phyloP scores from a whole-genome alignment of 2,329 filamentous ascomycete species.

The Arthrobotrys entomopaga region DNA sequence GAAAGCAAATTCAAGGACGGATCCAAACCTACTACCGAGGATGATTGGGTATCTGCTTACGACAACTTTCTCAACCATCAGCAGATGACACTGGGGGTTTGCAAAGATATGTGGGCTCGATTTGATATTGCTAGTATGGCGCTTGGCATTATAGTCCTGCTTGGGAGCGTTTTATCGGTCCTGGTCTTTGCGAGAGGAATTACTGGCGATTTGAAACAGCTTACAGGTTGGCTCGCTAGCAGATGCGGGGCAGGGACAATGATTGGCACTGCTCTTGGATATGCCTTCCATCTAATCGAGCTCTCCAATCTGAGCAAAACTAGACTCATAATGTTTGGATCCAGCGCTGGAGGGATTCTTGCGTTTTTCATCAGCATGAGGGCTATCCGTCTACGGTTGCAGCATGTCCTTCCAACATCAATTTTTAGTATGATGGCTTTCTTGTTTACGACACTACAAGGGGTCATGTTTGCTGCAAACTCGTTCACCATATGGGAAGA shows the following conservation, averaged over 20 bases:
- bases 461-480: conserved; percentile 94
- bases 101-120: conserved; percentile 86
- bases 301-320: conserved; percentile 42
- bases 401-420: conserved; percentile 73
- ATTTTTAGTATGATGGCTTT: conserved; percentile 90
- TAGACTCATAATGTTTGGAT: conserved; percentile 62
- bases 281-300: conserved; percentile 28
- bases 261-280: conserved; percentile 61
- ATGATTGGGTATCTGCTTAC: conserved; percentile 62
- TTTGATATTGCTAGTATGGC: conserved; percentile 91
- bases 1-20: conserved; percentile 64
- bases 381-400: conserved; percentile 61
- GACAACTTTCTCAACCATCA: conserved; percentile 78
- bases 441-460: conserved; percentile 83
- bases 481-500: conserved; percentile 99
- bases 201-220: conserved; percentile 66
- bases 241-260: conserved; percentile 66
- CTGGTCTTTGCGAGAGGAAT: conserved; percentile 76
- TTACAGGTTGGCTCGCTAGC: conserved; percentile 68
- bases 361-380: conserved; percentile 61
- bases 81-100: conserved; percentile 78
- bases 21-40: conserved; percentile 57
- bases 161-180: conserved; percentile 74
- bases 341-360: conserved; percentile 64
- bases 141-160: conserved; percentile 77